Percentiles rank a stretch among this genome's conserved stretches.
phyloP scores from a whole-genome alignment of 2,329 filamentous ascomycete species.

The Neonectria magnoliae region DNA sequence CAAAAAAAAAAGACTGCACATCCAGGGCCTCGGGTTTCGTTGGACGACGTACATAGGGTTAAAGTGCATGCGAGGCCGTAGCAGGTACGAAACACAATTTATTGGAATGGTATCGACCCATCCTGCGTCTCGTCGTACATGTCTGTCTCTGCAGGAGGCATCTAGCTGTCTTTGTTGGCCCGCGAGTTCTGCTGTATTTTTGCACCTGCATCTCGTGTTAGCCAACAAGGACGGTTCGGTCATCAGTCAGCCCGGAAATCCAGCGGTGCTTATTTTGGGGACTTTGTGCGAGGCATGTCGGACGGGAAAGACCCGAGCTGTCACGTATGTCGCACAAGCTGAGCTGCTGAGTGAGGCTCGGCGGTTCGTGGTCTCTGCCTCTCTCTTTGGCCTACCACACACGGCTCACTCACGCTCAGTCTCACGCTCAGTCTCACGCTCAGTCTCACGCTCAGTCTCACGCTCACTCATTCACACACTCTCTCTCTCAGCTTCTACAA shows the following conservation, averaged over 20 bases:
- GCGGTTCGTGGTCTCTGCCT: constrained; percentile 6
- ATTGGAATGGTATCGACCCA: constrained; percentile 2
- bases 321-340: constrained; percentile 2
- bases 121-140: not conserved
- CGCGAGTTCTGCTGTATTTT: not conserved
- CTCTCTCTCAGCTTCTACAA: not conserved
- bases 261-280: constrained; percentile 5
- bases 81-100: not conserved
- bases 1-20: constrained; percentile 9
- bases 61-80: not conserved
- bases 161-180: constrained; percentile 3
- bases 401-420: not conserved
- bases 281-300: constrained; percentile 8
- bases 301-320: not conserved
- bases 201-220: not conserved
- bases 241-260: not conserved
- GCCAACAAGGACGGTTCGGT: not conserved
- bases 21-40: constrained; percentile 3
- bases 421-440: not conserved
- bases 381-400: not conserved
- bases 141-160: not conserved
- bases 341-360: not conserved
- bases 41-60: constrained; percentile 8
- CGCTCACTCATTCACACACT: not conserved
- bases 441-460: too few relatives aligned